Evolutionary conservation across 768 basidiomycete genomes (phyloP), one percentile per base, ranked within the genome.

Genomic region (Pulveroboletus ravenelii): DNA sequence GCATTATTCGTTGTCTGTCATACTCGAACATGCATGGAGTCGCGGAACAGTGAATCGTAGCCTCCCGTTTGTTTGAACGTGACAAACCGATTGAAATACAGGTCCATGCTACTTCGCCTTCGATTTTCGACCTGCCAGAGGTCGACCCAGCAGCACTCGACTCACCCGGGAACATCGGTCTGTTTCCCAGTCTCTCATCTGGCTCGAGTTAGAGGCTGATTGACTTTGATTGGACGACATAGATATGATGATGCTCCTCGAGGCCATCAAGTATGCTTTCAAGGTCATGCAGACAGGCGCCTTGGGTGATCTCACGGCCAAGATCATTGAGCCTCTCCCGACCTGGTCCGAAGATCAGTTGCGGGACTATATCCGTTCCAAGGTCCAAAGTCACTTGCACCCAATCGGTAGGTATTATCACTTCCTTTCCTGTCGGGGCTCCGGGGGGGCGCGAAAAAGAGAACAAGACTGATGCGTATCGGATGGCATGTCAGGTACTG

Each of bases 231-330:
- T 15, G 20, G 20, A 23, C 20, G 34, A n/a, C 3, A 8, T 18
- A 56, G 58, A 51, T 27, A 51, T 51, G 59, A 41, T 34, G 41
- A 47, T 61, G 59, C 40, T 61, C 35, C n/a, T 58, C 23, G 52
- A 41, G 27, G 59, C 52, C 1, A 10, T 61, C 17, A 48, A 51
- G 47, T 48, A 53, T 38, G 29, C 41, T 17, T 31, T 60, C 45
- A 40, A 51, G 36, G 2, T 60, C 34, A 51, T 56, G 55, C 44
- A 56, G 20, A 60, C 54, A 4, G 52, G 59, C 17, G 37, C 47
- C 9, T 18, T 61, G 14, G 56, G 59, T 6, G 48, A 51, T 30
- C 46, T 52, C 23, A 51, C 45, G 10, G 48, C 45, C 10, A 40
- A 45, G 34, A 58, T 62, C 6, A 13, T 55, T 12, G 60, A 55